Conservation (phyloP, 371 early-diverging fungal genomes). For the Mucor ambiguus region DNA sequence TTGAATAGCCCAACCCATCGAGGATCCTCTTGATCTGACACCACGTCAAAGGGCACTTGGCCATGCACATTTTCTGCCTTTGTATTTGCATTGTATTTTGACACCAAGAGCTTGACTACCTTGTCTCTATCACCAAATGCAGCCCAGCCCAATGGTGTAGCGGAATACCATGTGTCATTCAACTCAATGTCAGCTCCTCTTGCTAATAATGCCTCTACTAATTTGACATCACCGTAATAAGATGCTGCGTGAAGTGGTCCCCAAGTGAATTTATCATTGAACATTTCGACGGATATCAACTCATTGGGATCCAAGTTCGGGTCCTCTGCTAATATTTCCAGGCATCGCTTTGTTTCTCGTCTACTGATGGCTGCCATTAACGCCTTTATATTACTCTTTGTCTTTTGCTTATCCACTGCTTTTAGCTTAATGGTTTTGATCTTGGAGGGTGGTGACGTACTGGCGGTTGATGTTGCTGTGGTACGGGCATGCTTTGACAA, state of each 20-base stretch:
- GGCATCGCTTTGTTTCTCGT: slow-evolving; percentile 32
- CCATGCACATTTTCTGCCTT: slow-evolving; percentile 69
- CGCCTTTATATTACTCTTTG: slow-evolving; percentile 9
- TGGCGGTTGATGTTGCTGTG: background rate
- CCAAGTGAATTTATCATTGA: slow-evolving; percentile 81
- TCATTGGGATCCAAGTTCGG: slow-evolving; percentile 55
- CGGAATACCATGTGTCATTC: slow-evolving; percentile 84
- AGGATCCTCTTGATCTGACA: slow-evolving; percentile 63
- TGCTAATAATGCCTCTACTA: slow-evolving; percentile 67
- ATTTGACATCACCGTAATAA: slow-evolving; percentile 75
- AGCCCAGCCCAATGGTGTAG: slow-evolving; percentile 91
- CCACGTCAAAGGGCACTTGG: slow-evolving; percentile 74
- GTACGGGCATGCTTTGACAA: background rate
- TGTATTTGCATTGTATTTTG: slow-evolving; percentile 66
- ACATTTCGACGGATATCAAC: slow-evolving; percentile 57
- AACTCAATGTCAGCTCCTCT: slow-evolving; percentile 82
- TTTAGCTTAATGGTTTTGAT: slow-evolving; percentile 44
- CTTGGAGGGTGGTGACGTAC: slow-evolving; percentile 19
- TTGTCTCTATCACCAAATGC: slow-evolving; percentile 73
- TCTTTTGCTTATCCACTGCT: slow-evolving; percentile 41
- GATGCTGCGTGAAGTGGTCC: slow-evolving; percentile 86
- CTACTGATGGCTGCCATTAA: slow-evolving; percentile 38
- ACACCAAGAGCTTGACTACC: slow-evolving; percentile 59
- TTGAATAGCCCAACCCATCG: slow-evolving; percentile 57
- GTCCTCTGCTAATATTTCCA: slow-evolving; percentile 36